phyloP scores from a whole-genome alignment of 2,329 filamentous ascomycete genomes.

The Cercospora beticola region DNA sequence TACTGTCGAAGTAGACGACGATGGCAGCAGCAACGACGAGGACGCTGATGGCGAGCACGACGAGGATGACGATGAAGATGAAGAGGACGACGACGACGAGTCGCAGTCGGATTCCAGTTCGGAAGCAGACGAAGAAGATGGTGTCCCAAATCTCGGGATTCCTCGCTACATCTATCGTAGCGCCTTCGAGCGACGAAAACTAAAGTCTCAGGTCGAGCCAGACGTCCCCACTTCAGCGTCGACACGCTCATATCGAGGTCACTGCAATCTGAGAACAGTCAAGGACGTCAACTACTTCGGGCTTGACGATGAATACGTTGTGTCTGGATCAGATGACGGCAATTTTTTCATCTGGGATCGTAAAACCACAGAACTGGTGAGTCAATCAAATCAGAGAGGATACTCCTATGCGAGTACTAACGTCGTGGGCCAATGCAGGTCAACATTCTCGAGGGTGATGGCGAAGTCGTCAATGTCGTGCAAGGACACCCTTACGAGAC shows the following conservation, averaged over 20 bases:
- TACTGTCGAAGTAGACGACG: background rate
- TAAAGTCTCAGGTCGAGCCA: constrained; percentile 54
- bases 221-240: constrained; percentile 58
- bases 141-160: constrained; percentile 35
- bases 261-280: constrained; percentile 67
- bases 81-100: constrained; percentile 31
- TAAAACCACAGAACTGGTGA: constrained; percentile 55
- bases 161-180: constrained; percentile 47
- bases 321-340: constrained; percentile 65
- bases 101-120: constrained; percentile 32
- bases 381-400: background rate
- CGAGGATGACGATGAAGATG: constrained; percentile 32
- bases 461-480: constrained; percentile 68
- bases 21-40: constrained; percentile 13
- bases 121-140: constrained; percentile 41
- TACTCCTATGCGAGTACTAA: background rate
- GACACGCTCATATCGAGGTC: constrained; percentile 59
- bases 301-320: constrained; percentile 66
- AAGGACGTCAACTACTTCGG: constrained; percentile 71
- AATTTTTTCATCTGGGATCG: constrained; percentile 70
- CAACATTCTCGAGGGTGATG: constrained; percentile 66
- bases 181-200: constrained; percentile 49
- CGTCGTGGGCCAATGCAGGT: constrained; percentile 36
- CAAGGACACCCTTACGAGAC: constrained; percentile 69
- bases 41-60: constrained; percentile 33